These are phyloP conservation scores for Crucihimalaya himalaica DNA, from an alignment of 345 rosid genomes.

Conservation along the genomic window DNA sequence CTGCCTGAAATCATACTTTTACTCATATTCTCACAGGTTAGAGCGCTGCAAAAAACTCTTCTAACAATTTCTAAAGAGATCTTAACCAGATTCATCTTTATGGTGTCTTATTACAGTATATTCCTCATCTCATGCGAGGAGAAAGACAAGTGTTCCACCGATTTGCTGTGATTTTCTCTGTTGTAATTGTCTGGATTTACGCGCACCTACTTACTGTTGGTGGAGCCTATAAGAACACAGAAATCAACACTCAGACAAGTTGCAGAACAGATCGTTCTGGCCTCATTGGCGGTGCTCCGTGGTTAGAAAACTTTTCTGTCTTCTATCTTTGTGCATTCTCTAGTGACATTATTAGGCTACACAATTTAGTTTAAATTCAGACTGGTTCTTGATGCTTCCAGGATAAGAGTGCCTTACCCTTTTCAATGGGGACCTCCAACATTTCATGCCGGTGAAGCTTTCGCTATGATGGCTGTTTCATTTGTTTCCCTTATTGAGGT, in stretches of 20 bases:
- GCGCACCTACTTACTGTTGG: slow-evolving; percentile 92
- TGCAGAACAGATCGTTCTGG: slow-evolving; percentile 94
- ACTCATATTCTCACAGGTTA: slow-evolving; percentile 87
- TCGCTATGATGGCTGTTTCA: slow-evolving; percentile 95
- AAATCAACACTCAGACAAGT: slow-evolving; percentile 63
- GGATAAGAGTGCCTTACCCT: slow-evolving; percentile 97
- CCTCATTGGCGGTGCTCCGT: slow-evolving; percentile 79
- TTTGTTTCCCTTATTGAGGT: slow-evolving; percentile 95
- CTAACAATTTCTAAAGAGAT: neutral
- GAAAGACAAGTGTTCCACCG: slow-evolving; percentile 71
- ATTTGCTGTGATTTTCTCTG: slow-evolving; percentile 88
- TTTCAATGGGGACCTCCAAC: slow-evolving; percentile 99
- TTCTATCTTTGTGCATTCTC: neutral
- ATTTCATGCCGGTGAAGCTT: slow-evolving; percentile 94
- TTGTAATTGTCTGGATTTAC: slow-evolving; percentile 84
- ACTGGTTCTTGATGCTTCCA: slow-evolving; percentile 33
- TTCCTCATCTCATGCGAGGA: slow-evolving; percentile 67
- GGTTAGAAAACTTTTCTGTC: slow-evolving; percentile 52
- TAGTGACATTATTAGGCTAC: neutral
- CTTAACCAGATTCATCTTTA: neutral
- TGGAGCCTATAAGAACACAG: slow-evolving; percentile 82
- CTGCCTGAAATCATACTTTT: slow-evolving; percentile 80
- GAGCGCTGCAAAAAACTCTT: neutral
- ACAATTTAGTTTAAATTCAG: neutral
- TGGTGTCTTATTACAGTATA: slow-evolving; percentile 55